Evolutionary conservation across 2,329 filamentous ascomycete species (phyloP).

Genomic region (Cladosporium sp.): DNA sequence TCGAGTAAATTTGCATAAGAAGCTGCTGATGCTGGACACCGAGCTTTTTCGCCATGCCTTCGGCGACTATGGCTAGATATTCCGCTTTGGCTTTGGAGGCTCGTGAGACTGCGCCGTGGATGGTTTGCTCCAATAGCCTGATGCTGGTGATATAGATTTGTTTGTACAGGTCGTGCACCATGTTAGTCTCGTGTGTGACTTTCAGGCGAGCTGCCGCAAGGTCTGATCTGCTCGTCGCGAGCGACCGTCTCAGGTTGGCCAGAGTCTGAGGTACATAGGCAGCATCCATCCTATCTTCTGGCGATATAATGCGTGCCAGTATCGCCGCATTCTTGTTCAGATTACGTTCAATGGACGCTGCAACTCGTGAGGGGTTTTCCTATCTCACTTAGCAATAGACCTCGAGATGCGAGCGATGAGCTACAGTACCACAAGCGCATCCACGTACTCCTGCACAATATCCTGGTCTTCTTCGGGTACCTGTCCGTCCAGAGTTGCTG

Average conservation of each 20-base stretch:
- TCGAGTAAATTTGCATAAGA: conserved; percentile 19
- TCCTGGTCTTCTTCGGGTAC: conserved; percentile 33
- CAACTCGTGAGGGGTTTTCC: conserved; percentile 32
- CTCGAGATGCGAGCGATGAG: neutral
- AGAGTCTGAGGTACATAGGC: conserved; percentile 15
- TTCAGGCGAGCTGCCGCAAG: conserved; percentile 27
- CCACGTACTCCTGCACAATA: conserved; percentile 35
- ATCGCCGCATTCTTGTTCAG: conserved; percentile 19
- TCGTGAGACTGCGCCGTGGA: conserved; percentile 40
- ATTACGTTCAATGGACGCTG: conserved; percentile 11
- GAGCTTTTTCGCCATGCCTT: conserved; percentile 37
- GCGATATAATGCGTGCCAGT: conserved; percentile 28
- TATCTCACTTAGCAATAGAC: conserved; percentile 11
- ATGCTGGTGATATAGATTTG: conserved; percentile 34
- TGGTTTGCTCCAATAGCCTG: conserved; percentile 40
- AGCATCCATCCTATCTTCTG: conserved; percentile 10
- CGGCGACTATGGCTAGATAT: conserved; percentile 36
- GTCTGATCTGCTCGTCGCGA: conserved; percentile 17
- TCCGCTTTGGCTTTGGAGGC: conserved; percentile 38
- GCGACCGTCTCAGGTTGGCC: conserved; percentile 13
- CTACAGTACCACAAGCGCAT: conserved; percentile 32
- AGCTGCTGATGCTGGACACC: conserved; percentile 24
- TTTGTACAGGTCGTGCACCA: conserved; percentile 33
- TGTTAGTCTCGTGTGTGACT: conserved; percentile 30
- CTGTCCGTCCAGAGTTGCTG: conserved; percentile 34